phyloP scores from a whole-genome alignment of 768 basidiomycete genomes.

The Lactarius sanguifluus region DNA sequence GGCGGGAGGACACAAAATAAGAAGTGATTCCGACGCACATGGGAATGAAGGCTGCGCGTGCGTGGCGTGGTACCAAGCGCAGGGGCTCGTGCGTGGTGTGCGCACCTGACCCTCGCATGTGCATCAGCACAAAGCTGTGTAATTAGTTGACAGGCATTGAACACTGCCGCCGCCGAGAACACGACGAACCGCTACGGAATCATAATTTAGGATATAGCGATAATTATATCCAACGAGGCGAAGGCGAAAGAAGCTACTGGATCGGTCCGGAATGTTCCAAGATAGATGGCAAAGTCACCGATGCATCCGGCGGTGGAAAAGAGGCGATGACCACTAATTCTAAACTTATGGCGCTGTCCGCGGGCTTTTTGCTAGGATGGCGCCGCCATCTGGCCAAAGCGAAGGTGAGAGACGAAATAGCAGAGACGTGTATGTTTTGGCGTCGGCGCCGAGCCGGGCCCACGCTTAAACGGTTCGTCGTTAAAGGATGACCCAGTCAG shows the following conservation, averaged over 20 bases:
- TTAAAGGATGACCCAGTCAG: neutral
- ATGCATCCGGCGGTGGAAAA: slow-evolving; percentile 2
- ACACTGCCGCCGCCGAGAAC: neutral
- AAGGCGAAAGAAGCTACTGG: neutral
- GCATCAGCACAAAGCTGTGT: slow-evolving; percentile 4
- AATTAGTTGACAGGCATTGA: neutral
- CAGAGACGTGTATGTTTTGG: neutral
- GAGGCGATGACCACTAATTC: neutral
- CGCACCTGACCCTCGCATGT: slow-evolving; percentile 18
- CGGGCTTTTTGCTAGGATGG: neutral
- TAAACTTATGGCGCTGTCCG: neutral
- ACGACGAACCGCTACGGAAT: neutral
- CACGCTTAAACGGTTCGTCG: neutral
- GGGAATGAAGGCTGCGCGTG: slow-evolving; percentile 6
- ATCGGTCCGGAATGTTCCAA: slow-evolving; percentile 10
- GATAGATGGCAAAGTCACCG: neutral
- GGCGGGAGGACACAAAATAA: slow-evolving; percentile 5
- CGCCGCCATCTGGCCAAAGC: neutral
- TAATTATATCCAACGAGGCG: neutral
- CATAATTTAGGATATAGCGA: neutral
- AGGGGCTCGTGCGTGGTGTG: neutral
- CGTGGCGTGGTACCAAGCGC: neutral
- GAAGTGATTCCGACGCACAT: slow-evolving; percentile 10
- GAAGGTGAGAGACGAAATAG: neutral
- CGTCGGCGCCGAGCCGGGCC: neutral